Evolutionary conservation across 306 rosid genomes (phyloP).

Genomic region (Sphenostylis stenocarpa): DNA sequence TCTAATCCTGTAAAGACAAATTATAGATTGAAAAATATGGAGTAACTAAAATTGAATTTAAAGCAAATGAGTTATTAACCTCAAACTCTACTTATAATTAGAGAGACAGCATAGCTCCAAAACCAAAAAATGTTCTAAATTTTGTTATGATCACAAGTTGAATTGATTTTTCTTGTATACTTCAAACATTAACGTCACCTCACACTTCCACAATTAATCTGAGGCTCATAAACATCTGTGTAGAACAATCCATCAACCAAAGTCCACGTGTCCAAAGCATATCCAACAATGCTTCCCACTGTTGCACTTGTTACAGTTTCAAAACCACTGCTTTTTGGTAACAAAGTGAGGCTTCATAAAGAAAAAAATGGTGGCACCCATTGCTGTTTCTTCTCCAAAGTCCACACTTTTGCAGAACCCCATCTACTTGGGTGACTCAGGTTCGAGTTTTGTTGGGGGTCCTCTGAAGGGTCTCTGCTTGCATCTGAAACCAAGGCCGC

Average conservation of each 20-base stretch:
- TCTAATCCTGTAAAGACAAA: too few species aligned
- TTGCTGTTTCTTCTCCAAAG: slow-evolving; percentile 59
- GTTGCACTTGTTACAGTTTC: neutral
- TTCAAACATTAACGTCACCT: neutral
- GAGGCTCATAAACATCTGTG: slow-evolving; percentile 36
- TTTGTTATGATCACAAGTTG: neutral
- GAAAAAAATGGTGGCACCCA: slow-evolving; percentile 51
- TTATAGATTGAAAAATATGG: too few species aligned
- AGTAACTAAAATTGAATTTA: too few species aligned
- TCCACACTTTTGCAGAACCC: slow-evolving; percentile 59
- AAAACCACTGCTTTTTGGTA: slow-evolving; percentile 12
- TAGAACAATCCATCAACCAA: slow-evolving; percentile 34
- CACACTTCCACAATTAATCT: slow-evolving; percentile 47
- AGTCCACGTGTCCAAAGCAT: slow-evolving; percentile 77
- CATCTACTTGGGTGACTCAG: slow-evolving; percentile 42
- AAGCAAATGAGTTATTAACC: neutral
- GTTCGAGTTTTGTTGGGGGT: slow-evolving; percentile 46
- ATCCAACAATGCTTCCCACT: slow-evolving; percentile 43
- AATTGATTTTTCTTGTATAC: neutral
- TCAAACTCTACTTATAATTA: neutral
- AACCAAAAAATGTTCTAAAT: neutral
- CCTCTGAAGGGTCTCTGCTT: slow-evolving; percentile 56
- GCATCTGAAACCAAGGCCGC: slow-evolving; percentile 48
- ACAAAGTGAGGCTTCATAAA: neutral
- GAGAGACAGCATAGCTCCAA: neutral